Evolutionary conservation across 1,139 yeast species (phyloP), one percentile per base, ranked within the genome.

Genomic region (Hansenula anomala): DNA sequence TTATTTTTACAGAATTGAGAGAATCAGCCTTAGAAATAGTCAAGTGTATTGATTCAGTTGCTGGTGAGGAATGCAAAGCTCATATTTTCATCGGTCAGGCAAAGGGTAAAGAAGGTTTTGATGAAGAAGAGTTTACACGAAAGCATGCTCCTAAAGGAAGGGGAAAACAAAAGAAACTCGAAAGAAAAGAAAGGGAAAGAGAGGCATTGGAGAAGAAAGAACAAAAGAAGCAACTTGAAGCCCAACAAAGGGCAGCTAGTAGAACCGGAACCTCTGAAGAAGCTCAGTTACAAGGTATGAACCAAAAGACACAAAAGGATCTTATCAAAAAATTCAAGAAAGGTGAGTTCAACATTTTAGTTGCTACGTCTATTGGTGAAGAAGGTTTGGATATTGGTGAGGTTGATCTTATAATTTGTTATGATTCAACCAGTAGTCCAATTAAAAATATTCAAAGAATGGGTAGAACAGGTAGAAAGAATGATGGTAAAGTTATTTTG

Each of bases 361-460:
- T 94, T 4, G 97, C 97, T 7, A 94, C 99, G 0, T 89, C 97
- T 0, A 92, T 94, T 56, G 99, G 97, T 33, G 99, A 94, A 59
- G 99, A 94, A 68, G 99, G 99, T 37, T 71, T 94, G 45, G 98
- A 94, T 67, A 94, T 94, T 48, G 97, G 98, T 25, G 97, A 94
- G 56, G 98, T 94, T 37, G 98, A 94, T 59, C 60, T 92, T 51
- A 92, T 94, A 49, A 73, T 92, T 6, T 89, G 97, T 55, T 92
- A 81, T 60, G 98, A 94, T 54, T 87, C 96, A 1, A 89, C 97
- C 0, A 73, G 89, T 26, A 87, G 96, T 35, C 97, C 98, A 0
- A 92, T 94, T 42, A 87, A 95, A 43, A 89, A 86, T 52, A 74
- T 94, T 34, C 99, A 94, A 59, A 69, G 99, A 51, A 87, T 94